phyloP scores from a whole-genome alignment of 176 grass and related monocot species.

The Panicum miliaceum region DNA sequence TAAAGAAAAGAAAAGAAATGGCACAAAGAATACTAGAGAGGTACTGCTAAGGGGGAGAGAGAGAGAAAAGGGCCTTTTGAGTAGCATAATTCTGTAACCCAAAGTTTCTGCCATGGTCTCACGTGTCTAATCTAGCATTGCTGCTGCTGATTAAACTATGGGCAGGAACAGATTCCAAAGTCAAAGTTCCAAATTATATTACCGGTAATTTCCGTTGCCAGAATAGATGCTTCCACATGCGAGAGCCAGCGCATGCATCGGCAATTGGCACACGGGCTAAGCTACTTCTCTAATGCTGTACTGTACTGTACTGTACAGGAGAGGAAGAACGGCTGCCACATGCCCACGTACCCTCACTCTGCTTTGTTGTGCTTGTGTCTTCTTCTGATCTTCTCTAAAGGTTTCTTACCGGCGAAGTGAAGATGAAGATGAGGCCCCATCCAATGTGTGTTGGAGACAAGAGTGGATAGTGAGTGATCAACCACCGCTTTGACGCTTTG shows the following conservation, averaged over 20 bases:
- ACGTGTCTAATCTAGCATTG: not conserved
- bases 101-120: not conserved
- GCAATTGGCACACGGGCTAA: conserved; percentile 15
- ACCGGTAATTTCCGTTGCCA: not conserved
- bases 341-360: not conserved
- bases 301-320: not conserved
- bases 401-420: conserved; percentile 20
- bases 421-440: not conserved
- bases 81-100: not conserved
- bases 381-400: not conserved
- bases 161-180: not conserved
- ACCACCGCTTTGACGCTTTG: conserved; percentile 14
- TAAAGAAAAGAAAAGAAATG: not conserved
- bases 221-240: conserved; percentile 52
- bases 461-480: not conserved
- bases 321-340: not conserved
- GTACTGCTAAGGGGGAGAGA: no score
- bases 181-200: conserved; percentile 13
- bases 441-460: not conserved
- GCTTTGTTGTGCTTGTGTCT: not conserved
- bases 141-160: not conserved
- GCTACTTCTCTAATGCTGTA: no score
- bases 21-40: not conserved
- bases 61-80: no score
- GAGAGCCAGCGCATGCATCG: conserved; percentile 1